Evolutionary conservation across 2,329 filamentous ascomycete species (phyloP).

Genomic region (Colletotrichum melonis): DNA sequence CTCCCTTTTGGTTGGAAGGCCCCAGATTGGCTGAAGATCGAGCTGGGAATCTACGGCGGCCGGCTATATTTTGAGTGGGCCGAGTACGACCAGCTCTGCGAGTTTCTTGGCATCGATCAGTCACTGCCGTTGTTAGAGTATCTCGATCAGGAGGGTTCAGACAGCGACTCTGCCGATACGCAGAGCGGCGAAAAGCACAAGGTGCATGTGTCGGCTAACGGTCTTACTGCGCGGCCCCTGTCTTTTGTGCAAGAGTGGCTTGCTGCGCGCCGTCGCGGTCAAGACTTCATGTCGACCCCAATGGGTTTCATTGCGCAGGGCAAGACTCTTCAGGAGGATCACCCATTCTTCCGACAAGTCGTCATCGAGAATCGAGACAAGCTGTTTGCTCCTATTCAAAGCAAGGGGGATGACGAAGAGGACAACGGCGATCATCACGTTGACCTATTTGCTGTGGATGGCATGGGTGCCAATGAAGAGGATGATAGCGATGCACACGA

Average conservation of each 20-base stretch:
- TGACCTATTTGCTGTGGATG: conserved; percentile 22
- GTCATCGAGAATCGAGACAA: conserved; percentile 28
- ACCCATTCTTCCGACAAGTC: conserved; percentile 61
- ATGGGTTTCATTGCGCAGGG: conserved; percentile 68
- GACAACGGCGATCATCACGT: conserved; percentile 7
- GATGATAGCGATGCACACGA: conserved; percentile 27
- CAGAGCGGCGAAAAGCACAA: not conserved
- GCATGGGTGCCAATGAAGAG: conserved; percentile 29
- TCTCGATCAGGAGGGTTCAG: conserved; percentile 2
- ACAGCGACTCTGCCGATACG: not conserved
- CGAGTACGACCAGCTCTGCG: conserved; percentile 53
- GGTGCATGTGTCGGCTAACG: not conserved
- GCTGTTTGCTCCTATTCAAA: conserved; percentile 7
- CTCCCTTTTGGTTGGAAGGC: conserved; percentile 52
- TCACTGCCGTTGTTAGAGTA: conserved; percentile 10
- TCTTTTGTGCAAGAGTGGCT: conserved; percentile 69
- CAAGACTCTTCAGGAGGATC: conserved; percentile 56
- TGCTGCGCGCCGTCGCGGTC: conserved; percentile 61
- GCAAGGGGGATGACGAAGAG: not conserved
- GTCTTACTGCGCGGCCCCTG: conserved; percentile 49
- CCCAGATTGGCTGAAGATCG: conserved; percentile 65
- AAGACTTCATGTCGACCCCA: conserved; percentile 69
- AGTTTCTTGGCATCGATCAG: conserved; percentile 45
- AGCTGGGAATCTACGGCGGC: conserved; percentile 71
- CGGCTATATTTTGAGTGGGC: conserved; percentile 68